These are phyloP conservation scores for Pyrenophora teres DNA, from an alignment of 2,329 filamentous ascomycete genomes.

Conservation along the genomic window DNA sequence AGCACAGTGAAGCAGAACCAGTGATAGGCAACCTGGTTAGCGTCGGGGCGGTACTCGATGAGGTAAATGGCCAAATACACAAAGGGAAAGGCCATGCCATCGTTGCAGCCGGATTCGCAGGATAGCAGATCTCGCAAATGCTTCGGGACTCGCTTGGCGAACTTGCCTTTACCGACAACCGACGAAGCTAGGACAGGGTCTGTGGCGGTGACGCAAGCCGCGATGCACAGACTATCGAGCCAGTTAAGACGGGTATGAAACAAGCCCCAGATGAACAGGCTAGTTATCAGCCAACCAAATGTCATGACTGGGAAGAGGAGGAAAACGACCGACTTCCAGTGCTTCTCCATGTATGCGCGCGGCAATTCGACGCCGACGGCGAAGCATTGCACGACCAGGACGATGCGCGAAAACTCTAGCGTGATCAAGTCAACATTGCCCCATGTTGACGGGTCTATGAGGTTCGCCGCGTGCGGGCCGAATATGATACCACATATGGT, in stretches of 20 bases:
- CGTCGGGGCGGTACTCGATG: constrained; percentile 75
- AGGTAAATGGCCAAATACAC: constrained; percentile 91
- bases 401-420: constrained; percentile 85
- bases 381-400: constrained; percentile 90
- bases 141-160: constrained; percentile 95
- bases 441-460: constrained; percentile 78
- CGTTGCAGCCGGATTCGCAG: constrained; percentile 97
- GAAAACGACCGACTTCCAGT: constrained; percentile 91
- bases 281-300: constrained; percentile 90
- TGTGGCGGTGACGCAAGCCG: constrained; percentile 95
- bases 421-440: constrained; percentile 85
- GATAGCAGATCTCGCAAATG: constrained; percentile 94
- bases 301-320: constrained; percentile 96
- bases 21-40: constrained; percentile 73
- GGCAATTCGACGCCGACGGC: constrained; percentile 89
- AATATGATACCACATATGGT: constrained; percentile 88
- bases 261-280: constrained; percentile 94
- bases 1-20: constrained; percentile 90
- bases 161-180: constrained; percentile 98
- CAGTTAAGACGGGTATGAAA: constrained; percentile 73
- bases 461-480: constrained; percentile 79
- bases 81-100: constrained; percentile 99
- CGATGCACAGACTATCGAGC: constrained; percentile 84
- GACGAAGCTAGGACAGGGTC: constrained; percentile 97
- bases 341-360: constrained; percentile 94